Evolutionary conservation across 495 filamentous ascomycete genomes (phyloP).

Genomic region (Filosporella fistucella): DNA sequence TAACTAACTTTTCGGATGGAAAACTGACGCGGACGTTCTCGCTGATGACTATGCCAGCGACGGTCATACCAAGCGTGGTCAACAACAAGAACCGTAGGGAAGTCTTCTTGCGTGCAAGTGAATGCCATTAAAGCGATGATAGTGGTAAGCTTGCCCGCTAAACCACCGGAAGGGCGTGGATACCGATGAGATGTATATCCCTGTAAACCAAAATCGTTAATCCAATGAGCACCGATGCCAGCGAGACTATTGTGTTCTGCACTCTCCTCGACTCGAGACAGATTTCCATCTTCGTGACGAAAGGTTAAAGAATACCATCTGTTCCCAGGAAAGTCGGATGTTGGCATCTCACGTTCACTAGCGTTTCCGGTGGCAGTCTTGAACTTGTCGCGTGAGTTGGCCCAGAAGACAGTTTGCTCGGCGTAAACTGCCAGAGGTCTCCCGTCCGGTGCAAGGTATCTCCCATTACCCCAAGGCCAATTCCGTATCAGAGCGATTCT

Average conservation of each 20-base stretch:
- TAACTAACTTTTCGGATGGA: neutral
- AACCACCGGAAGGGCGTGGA: neutral
- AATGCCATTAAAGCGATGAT: conserved; percentile 21
- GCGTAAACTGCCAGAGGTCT: neutral
- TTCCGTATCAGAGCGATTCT: neutral
- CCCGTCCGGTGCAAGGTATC: neutral
- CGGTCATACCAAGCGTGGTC: conserved; percentile 17
- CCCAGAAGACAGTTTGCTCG: conserved; percentile 16
- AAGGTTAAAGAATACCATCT: conserved; percentile 20
- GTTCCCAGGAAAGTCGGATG: neutral
- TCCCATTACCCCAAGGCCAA: neutral
- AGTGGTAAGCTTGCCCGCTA: conserved; percentile 15
- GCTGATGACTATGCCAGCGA: conserved; percentile 13
- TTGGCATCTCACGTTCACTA: conserved; percentile 9
- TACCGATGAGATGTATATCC: neutral
- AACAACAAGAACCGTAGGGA: conserved; percentile 9
- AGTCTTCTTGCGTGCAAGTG: conserved; percentile 6
- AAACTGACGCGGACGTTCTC: conserved; percentile 16
- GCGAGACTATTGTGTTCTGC: conserved; percentile 7
- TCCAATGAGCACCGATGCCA: conserved; percentile 5
- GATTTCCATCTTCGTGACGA: conserved; percentile 1
- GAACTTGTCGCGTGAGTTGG: conserved; percentile 14
- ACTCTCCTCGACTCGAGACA: conserved; percentile 8
- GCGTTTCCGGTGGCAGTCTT: conserved; percentile 11
- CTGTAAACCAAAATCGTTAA: conserved; percentile 5